phyloP scores from a whole-genome alignment of 805 yeast species.

The Pichia nanzhaoensis region DNA sequence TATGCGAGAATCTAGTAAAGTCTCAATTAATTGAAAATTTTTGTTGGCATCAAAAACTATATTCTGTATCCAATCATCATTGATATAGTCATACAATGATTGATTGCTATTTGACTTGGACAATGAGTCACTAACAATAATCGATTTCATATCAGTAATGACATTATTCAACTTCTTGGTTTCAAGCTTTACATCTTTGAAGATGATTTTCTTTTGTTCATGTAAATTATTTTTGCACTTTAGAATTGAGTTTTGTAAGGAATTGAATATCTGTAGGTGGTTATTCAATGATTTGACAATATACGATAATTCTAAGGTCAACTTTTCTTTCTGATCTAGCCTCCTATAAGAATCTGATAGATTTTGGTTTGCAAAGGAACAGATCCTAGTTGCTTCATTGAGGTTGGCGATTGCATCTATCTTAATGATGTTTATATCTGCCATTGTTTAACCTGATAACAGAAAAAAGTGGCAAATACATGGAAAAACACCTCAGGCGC shows the following conservation, averaged over 20 bases:
- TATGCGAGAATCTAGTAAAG: conserved; percentile 23
- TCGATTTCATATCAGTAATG: conserved; percentile 29
- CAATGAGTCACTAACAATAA: conserved; percentile 32
- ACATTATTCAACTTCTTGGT: conserved; percentile 30
- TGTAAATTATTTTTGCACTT: conserved; percentile 25
- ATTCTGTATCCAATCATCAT: conserved; percentile 33
- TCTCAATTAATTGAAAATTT: conserved; percentile 26
- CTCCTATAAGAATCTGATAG: conserved; percentile 33
- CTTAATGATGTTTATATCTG: background rate
- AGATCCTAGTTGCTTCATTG: conserved; percentile 42
- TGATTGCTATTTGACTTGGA: background rate
- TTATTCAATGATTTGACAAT: conserved; percentile 39
- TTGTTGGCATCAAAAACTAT: conserved; percentile 28
- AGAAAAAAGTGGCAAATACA: no score
- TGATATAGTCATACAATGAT: conserved; percentile 43
- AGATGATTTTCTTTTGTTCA: conserved; percentile 19
- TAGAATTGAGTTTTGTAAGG: conserved; percentile 25
- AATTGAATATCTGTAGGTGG: conserved; percentile 39
- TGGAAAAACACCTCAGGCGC: no score
- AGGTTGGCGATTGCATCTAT: conserved; percentile 42
- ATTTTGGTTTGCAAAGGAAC: conserved; percentile 42
- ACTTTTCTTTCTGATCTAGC: conserved; percentile 35
- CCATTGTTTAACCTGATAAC: no score
- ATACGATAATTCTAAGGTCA: conserved; percentile 38
- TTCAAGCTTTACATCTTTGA: conserved; percentile 23